phyloP scores from a whole-genome alignment of 345 rosid genomes.

The Linum tenue region DNA sequence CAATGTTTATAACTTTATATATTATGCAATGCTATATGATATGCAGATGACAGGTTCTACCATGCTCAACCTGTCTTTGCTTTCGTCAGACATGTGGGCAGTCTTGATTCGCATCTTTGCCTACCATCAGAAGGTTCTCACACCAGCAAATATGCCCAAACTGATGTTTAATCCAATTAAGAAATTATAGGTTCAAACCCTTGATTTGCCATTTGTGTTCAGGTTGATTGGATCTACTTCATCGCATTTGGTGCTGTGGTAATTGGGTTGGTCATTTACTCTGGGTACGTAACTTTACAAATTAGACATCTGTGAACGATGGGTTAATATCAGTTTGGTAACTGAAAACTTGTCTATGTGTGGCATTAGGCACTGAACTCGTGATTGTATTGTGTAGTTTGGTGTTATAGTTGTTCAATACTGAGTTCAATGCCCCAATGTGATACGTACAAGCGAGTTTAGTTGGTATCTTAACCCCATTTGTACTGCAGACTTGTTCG shows the following conservation, averaged over 20 bases:
- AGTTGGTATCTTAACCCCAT: neutral
- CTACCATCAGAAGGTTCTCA: slow-evolving; percentile 73
- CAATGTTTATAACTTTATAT: neutral
- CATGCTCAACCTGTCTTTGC: slow-evolving; percentile 82
- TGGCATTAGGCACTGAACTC: neutral
- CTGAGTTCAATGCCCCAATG: too few relatives aligned
- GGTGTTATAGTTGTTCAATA: too few relatives aligned
- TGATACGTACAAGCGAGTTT: neutral
- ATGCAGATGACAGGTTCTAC: slow-evolving; percentile 69
- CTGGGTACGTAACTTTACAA: slow-evolving; percentile 29
- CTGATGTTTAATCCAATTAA: neutral
- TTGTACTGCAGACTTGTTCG: too few relatives aligned
- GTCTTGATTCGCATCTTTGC: slow-evolving; percentile 75
- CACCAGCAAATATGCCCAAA: slow-evolving; percentile 2
- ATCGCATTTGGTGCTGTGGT: slow-evolving; percentile 70
- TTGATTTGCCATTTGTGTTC: neutral
- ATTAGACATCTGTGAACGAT: neutral
- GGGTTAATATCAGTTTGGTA: neutral
- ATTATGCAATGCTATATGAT: neutral
- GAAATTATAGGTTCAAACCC: neutral
- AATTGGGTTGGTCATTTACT: slow-evolving; percentile 62
- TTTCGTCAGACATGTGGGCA: slow-evolving; percentile 95
- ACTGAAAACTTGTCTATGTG: neutral
- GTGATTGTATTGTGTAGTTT: neutral
- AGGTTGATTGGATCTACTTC: slow-evolving; percentile 77